A percentile compares a stretch with the other conserved stretches of the same genome.
These are phyloP conservation scores for Tuber microsphaerosporum DNA, from an alignment of 495 filamentous ascomycete species.

Conservation along the genomic window DNA sequence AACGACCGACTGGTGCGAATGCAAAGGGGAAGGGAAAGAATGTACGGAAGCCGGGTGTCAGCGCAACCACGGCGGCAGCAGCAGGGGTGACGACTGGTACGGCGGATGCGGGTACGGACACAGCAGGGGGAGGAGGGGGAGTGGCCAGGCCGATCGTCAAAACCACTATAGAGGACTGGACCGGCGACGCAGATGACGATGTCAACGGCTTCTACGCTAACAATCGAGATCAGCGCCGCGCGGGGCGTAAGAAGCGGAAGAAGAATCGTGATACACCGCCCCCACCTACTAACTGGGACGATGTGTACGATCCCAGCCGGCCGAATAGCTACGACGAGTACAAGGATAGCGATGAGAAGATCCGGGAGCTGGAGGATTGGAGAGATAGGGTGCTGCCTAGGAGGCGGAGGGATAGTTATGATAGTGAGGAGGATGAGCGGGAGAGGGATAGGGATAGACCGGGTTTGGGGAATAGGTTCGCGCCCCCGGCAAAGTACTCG, in stretches of 20 bases:
- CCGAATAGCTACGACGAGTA: conserved; percentile 87
- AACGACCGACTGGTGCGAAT: conserved; percentile 63
- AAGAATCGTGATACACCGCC: conserved; percentile 61
- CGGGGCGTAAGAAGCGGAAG: conserved; percentile 81
- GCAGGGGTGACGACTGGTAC: conserved; percentile 31
- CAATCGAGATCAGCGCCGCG: conserved; percentile 57
- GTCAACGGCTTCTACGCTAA: conserved; percentile 53
- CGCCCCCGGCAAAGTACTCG: conserved; percentile 58
- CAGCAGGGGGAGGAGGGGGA: conserved; percentile 24
- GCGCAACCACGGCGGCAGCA: conserved; percentile 28
- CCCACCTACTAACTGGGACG: conserved; percentile 75
- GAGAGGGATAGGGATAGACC: conserved; percentile 36
- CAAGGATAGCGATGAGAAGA: conserved; percentile 73
- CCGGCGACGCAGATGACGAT: conserved; percentile 66
- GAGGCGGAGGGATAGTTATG: conserved; percentile 51
- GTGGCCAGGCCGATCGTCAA: conserved; percentile 45
- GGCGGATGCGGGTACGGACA: conserved; percentile 31
- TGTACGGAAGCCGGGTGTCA: conserved; percentile 44
- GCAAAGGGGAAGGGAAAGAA: conserved; percentile 60
- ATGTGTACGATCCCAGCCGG: conserved; percentile 77
- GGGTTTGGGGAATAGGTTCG: conserved; percentile 55
- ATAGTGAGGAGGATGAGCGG: conserved; percentile 52
- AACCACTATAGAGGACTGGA: conserved; percentile 79
- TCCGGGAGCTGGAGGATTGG: conserved; percentile 76
- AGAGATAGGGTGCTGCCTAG: conserved; percentile 77